A percentile compares a stretch with the other conserved stretches of the same genome.
Evolutionary conservation across 495 filamentous ascomycete genomes (phyloP).

Genomic region (Lasiosphaeris hirsuta): DNA sequence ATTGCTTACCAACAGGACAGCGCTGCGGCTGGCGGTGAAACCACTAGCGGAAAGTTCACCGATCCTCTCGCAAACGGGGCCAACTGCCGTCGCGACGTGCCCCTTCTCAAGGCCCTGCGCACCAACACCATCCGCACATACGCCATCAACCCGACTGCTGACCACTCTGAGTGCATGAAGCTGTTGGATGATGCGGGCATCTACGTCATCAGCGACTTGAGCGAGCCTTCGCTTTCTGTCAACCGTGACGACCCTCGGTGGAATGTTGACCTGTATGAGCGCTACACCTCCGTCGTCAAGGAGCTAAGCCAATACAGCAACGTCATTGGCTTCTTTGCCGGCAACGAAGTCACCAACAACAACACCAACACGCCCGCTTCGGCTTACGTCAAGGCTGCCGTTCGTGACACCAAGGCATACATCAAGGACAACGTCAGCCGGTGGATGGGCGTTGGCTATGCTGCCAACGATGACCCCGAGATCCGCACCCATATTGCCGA

Average conservation of each 20-base stretch:
- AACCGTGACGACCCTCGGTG: slow-evolving; percentile 74
- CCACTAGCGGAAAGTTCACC: slow-evolving; percentile 41
- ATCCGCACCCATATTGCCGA: slow-evolving; percentile 77
- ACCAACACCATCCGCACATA: slow-evolving; percentile 95
- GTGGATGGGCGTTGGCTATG: slow-evolving; percentile 86
- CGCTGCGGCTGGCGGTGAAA: slow-evolving; percentile 37
- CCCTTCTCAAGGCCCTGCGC: slow-evolving; percentile 67
- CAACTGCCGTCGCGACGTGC: slow-evolving; percentile 77
- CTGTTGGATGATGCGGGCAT: slow-evolving; percentile 82
- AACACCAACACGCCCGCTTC: slow-evolving; percentile 77
- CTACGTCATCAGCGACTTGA: slow-evolving; percentile 89
- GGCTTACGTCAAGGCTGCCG: slow-evolving; percentile 93
- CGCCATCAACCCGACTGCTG: slow-evolving; percentile 72
- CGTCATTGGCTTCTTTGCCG: slow-evolving; percentile 91
- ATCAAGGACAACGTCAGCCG: slow-evolving; percentile 76
- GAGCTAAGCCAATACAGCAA: slow-evolving; percentile 76
- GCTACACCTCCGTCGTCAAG: slow-evolving; percentile 84
- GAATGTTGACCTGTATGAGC: slow-evolving; percentile 68
- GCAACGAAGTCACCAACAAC: slow-evolving; percentile 92
- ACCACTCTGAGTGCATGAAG: slow-evolving; percentile 85
- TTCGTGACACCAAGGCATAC: slow-evolving; percentile 91
- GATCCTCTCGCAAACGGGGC: slow-evolving; percentile 70
- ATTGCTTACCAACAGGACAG: slow-evolving; percentile 78
- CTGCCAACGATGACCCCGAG: slow-evolving; percentile 80
- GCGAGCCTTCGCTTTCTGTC: slow-evolving; percentile 75